These are phyloP conservation scores for Trichoderma gamsii DNA, from an alignment of 495 filamentous ascomycete species.

Conservation along the genomic window DNA sequence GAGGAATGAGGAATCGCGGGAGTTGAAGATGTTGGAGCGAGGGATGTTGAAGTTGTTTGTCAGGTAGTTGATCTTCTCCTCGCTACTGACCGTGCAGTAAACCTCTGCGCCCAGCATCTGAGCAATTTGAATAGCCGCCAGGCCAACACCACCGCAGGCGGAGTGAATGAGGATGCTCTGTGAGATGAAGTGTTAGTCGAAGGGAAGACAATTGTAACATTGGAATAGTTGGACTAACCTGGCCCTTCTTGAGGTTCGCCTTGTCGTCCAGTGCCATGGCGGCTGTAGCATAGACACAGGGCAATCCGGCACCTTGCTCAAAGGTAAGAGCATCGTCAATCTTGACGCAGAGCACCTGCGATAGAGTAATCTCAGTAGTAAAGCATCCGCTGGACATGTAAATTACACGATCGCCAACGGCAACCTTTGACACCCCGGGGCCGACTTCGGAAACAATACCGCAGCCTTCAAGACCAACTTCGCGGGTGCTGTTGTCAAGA, in stretches of 20 bases:
- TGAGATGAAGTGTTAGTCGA: too few species aligned
- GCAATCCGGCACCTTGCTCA: slow-evolving; percentile 45
- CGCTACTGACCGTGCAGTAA: slow-evolving; percentile 48
- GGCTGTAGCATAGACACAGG: slow-evolving; percentile 48
- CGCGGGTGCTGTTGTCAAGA: slow-evolving; percentile 40
- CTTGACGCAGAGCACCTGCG: slow-evolving; percentile 24
- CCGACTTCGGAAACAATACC: slow-evolving; percentile 49
- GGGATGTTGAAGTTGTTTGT: slow-evolving; percentile 45
- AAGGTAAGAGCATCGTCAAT: slow-evolving; percentile 45
- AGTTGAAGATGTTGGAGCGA: slow-evolving; percentile 47
- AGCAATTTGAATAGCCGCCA: slow-evolving; percentile 51
- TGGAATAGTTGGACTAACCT: slow-evolving; percentile 23
- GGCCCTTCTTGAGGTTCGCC: slow-evolving; percentile 38
- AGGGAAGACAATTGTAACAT: too few species aligned
- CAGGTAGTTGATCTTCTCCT: slow-evolving; percentile 40
- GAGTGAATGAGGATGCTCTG: slow-evolving; percentile 50
- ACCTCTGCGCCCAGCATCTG: slow-evolving; percentile 45
- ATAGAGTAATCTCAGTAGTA: slow-evolving; percentile 18
- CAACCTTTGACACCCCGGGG: slow-evolving; percentile 35
- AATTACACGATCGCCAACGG: slow-evolving; percentile 44
- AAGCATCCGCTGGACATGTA: slow-evolving; percentile 30
- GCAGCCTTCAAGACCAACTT: slow-evolving; percentile 25
- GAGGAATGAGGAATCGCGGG: slow-evolving; percentile 35
- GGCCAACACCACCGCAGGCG: slow-evolving; percentile 51
- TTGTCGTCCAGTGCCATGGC: slow-evolving; percentile 41